Base-by-base conservation (phyloP, 176 grass and related monocot genomes). In the Triticum monococcum region DNA sequence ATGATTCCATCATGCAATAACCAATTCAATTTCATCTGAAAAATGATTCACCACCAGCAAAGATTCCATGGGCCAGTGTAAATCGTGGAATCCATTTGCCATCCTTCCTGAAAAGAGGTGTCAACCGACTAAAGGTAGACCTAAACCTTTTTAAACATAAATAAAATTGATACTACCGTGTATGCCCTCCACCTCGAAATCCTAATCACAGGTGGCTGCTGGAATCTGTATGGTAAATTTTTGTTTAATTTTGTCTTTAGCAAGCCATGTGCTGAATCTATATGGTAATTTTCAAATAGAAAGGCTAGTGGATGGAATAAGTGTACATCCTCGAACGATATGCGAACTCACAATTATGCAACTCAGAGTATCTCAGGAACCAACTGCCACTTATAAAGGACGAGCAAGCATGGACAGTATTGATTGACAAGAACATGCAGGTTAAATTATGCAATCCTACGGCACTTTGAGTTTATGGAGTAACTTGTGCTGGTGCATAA, bases 31-130 rank as follows among this genome's bases (percentile, higher is more conserved):
- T 67, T 83, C 20, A 74, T 46, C 26, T 20, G 28, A 41, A 33
- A 24, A 80, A 92, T 28, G 59, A 83, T 72, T 67, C 79, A 59
- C 9, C 75, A 85, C 2, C 56, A 30, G 64, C 63, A 78, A 87
- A 84, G 80, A 89, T 92, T 89, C 68, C 52, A 72, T 81, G 68
- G 80, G 84, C 62, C 68, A 87, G 48, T 77, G n/a, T 70, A 89
- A 89, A 76, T 87, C 32, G 60, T 61, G 89, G 61, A 73, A 87
- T 4, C 72, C 64, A 83, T 71, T 62, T 81, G 66, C 52, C 84
- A 85, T 81, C 84, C 77, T 83, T 79, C 38, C 78, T 68, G 36
- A 75, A 75, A 87, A 46, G 67, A 86, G 50, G 46, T 68, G 43
- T 64, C 56, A 79, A 62, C 81, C 48, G 22, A 72, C 52, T 40